Percentiles rank a stretch among this genome's conserved stretches.
phyloP scores from a whole-genome alignment of 2,329 filamentous ascomycete species.

The Tolypocladium sp. region DNA sequence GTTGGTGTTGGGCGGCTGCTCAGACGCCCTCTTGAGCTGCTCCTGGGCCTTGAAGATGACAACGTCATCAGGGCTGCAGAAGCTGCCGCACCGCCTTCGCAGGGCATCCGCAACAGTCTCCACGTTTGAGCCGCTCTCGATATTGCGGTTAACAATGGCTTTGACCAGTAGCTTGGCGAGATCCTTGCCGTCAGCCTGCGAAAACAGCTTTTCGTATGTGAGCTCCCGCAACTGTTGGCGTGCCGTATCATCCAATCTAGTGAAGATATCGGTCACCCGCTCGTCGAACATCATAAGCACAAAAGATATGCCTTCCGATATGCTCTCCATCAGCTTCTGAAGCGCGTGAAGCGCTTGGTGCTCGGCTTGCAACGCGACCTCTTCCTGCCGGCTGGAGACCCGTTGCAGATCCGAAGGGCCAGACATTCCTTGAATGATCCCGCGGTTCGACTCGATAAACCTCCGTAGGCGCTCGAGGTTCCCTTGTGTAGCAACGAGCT shows the following conservation, averaged over 20 bases:
- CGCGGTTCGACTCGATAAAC: conserved; percentile 81
- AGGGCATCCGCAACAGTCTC: conserved; percentile 96
- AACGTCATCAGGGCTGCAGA: conserved; percentile 95
- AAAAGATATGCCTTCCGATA: conserved; percentile 94
- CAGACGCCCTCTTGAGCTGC: conserved; percentile 78
- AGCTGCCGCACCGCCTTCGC: conserved; percentile 84
- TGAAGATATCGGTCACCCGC: conserved; percentile 78
- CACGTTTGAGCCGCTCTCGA: conserved; percentile 91
- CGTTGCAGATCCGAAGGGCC: conserved; percentile 78
- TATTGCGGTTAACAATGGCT: conserved; percentile 95
- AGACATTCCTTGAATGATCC: conserved; percentile 88
- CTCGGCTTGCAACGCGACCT: conserved; percentile 85
- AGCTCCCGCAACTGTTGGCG: conserved; percentile 64
- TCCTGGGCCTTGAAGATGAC: conserved; percentile 98
- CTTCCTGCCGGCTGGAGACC: conserved; percentile 75
- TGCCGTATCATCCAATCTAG: conserved; percentile 60
- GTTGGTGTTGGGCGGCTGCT: conserved; percentile 67
- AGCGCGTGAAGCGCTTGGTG: conserved; percentile 86
- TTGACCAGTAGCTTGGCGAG: conserved; percentile 93
- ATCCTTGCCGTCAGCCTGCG: conserved; percentile 68
- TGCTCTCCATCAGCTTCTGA: conserved; percentile 76
- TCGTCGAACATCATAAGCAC: conserved; percentile 93
- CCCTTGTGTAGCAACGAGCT: conserved; percentile 69
- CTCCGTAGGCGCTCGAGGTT: conserved; percentile 69
- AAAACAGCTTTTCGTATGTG: conserved; percentile 84